These are phyloP conservation scores for Alternaria tenuissima DNA, from an alignment of 2,329 filamentous ascomycete genomes.

Conservation along the genomic window DNA sequence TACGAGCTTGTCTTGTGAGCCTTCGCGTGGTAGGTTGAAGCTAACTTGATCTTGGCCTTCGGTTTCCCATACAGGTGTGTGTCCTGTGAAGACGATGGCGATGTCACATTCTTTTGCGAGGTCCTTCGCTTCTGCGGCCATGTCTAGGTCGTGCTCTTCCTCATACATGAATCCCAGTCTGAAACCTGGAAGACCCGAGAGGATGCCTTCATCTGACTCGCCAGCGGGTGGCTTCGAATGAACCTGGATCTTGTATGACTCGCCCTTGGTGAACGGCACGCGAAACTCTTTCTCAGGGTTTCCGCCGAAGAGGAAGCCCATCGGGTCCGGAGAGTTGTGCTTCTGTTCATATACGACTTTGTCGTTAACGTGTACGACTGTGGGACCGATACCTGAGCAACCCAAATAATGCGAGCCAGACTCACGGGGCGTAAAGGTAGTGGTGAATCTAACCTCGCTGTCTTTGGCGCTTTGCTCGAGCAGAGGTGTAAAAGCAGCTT, in stretches of 20 bases:
- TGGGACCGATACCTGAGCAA: constrained; percentile 47
- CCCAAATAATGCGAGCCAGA: constrained; percentile 44
- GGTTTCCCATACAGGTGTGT: constrained; percentile 48
- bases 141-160: constrained; percentile 40
- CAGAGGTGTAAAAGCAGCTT: constrained; percentile 38
- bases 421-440: constrained; percentile 34
- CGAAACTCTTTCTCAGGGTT: constrained; percentile 70
- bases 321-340: constrained; percentile 65
- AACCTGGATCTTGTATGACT: constrained; percentile 66
- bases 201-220: constrained; percentile 31
- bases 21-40: constrained; percentile 61
- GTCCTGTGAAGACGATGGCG: constrained; percentile 46
- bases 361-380: constrained; percentile 37
- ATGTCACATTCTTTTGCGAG: constrained; percentile 40
- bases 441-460: constrained; percentile 35
- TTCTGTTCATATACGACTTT: constrained; percentile 43
- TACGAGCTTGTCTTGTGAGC: constrained; percentile 71
- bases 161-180: constrained; percentile 46
- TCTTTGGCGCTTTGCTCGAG: constrained; percentile 32
- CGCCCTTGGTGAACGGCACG: constrained; percentile 65
- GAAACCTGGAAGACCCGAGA: constrained; percentile 44
- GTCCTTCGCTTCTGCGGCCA: constrained; percentile 35
- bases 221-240: constrained; percentile 67
- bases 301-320: constrained; percentile 71
- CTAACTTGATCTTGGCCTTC: constrained; percentile 70